Evolutionary conservation across 805 yeast species (phyloP), one percentile per base, ranked within the genome.

Genomic region (Ogataea minuta): DNA sequence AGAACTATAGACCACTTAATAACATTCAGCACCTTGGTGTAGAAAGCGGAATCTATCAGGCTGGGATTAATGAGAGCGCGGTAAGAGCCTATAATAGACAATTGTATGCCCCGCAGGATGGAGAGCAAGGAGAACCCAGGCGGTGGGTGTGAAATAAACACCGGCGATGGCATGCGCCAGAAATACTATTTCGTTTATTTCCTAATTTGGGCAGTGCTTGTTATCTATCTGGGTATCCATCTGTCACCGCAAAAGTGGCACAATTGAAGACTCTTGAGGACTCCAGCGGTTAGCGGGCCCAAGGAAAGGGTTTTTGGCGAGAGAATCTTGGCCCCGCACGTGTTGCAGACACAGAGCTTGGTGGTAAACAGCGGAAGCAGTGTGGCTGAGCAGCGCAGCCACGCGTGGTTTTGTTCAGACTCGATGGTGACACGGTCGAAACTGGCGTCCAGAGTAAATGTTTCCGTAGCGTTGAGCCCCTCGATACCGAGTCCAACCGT

Each of bases 161-260:
- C 67, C 6, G 84, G 84, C 3, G 84, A 78, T 1, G 79, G 74
- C 83, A 78, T 77, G n/a, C n/a, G 17, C 33, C 6, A 15, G 25
- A 28, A 14, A 12, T 36, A 16, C 11, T 16, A 8, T 11, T 24
- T 25, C 4, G 7, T 23, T 15, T 12, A 30, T 28, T 25, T 19
- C 8, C 21, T 8, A 6, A 19, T 19, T 19, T 6, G 5, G 21
- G 21, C 21, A 21, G 17, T 16, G 13, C 19, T 20, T 11, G 11
- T 31, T 34, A 44, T 29, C 39, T 39, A 11, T 12, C 24, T 11
- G n/a, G n/a, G n/a, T n/a, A 40, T 28, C 34, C 34, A 52, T 36
- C 53, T 35, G 21, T 41, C 52, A 1, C 56, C 54, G 26, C 53
- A 48, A 23, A 56, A 32, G 34, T 46, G 28, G 45, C 68, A 63